These are phyloP conservation scores for Phytopythium boreale DNA, from an alignment of 352 stramenopile species.

Conservation along the genomic window DNA sequence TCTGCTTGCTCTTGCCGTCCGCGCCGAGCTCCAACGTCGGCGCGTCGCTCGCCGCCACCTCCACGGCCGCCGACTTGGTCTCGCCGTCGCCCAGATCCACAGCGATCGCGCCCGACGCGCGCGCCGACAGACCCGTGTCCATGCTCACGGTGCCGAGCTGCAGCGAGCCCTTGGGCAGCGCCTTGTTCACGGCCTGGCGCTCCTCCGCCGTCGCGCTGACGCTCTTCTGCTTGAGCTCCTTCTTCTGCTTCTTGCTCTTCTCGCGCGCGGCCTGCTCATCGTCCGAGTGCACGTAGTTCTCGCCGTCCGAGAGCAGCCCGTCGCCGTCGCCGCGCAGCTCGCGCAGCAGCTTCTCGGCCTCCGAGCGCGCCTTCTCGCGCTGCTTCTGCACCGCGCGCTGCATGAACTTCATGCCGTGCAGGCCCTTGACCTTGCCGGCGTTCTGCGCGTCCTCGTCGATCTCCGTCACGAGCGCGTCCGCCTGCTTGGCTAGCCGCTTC, in stretches of 20 bases:
- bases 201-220: constrained; percentile 47
- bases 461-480: constrained; percentile 66
- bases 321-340: constrained; percentile 92
- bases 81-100: constrained; percentile 66
- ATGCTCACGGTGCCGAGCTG: constrained; percentile 71
- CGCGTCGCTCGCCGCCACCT: constrained; percentile 15
- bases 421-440: constrained; percentile 60
- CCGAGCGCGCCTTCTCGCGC: constrained; percentile 86
- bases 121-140: constrained; percentile 64
- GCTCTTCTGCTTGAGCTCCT: constrained; percentile 33
- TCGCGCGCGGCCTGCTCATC: constrained; percentile 27
- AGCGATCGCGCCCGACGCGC: constrained; percentile 55
- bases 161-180: constrained; percentile 44
- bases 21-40: constrained; percentile 34
- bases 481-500: constrained; percentile 68
- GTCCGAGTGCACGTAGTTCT: constrained; percentile 42
- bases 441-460: constrained; percentile 58
- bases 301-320: constrained; percentile 51
- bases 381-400: constrained; percentile 95
- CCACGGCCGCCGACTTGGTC: constrained; percentile 20
- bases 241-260: constrained; percentile 26
- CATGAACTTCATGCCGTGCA: constrained; percentile 99
- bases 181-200: constrained; percentile 48
- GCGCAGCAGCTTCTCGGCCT: constrained; percentile 91
- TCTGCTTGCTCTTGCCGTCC: constrained; percentile 11